Base-by-base conservation (phyloP, 345 rosid species). In the Citropsis articulata region DNA sequence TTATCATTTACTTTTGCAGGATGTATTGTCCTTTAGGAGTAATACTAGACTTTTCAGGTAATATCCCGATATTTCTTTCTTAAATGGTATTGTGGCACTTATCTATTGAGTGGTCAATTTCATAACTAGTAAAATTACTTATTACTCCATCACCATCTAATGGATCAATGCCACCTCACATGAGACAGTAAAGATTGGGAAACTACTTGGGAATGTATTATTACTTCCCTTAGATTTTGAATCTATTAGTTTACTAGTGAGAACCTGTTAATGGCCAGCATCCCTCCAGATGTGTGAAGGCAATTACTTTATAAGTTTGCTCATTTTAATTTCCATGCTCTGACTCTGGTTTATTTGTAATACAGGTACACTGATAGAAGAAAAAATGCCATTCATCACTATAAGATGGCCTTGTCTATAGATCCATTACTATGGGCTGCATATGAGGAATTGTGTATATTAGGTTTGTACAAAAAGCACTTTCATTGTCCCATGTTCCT, bases 381-480 rank as follows among this genome's bases (percentile, higher is more conserved):
- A 89, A 92, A 85, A 86, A 90, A 78, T 77, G 98, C 99, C 5
- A 79, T 90, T 48, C 86, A 89, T 74, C 98, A 96, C 80, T 92
- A 94, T 81, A 90, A 88, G 91, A 91, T 83, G 82, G 91, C 99
- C 73, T 89, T 94, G 86, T 84, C 94, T 33, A 76, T 91, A 64
- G 98, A 94, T 89, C 99, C 99, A 75, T 86, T 96, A 77, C 87
- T 91, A 71, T 96, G 99, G 99, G 88, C 90, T 70, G 98, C 99
- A 64, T 96, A 91, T 66, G 98, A 96, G 84, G 98, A 96, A 82
- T 86, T 96, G 68, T 94, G 99, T 80, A 73, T 88, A 61, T 84
- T 96, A 93, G 99, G 99, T 96, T 10, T 82, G 88, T 81, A 69
- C 14, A 71, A 59, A 70, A 77, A 77, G 48, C 30, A 19, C 35